These are phyloP conservation scores for Beauveria sp. DNA, from an alignment of 2,329 filamentous ascomycete genomes.

Conservation along the genomic window DNA sequence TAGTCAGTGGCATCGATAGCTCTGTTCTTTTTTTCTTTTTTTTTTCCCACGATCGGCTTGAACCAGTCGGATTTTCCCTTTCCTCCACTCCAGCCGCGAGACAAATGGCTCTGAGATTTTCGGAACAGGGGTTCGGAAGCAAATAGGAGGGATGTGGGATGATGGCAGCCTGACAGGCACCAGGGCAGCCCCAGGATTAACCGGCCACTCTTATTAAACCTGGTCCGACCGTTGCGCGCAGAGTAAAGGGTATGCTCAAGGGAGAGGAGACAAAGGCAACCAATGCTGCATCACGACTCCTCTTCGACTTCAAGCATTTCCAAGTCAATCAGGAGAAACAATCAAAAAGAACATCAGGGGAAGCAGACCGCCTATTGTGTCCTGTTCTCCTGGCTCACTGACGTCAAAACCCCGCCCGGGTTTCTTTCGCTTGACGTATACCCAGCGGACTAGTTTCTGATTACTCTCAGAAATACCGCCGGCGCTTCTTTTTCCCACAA, in stretches of 20 bases:
- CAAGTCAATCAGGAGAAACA: neutral
- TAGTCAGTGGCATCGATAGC: neutral
- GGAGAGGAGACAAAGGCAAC: neutral
- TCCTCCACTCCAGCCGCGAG: neutral
- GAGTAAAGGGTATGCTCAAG: neutral
- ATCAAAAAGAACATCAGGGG: neutral
- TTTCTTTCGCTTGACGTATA: neutral
- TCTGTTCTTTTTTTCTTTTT: neutral
- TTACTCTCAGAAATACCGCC: neutral
- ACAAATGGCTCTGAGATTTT: neutral
- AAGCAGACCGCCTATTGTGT: neutral
- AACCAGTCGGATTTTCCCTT: neutral
- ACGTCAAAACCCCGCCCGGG: neutral
- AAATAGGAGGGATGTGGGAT: neutral
- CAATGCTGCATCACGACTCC: neutral
- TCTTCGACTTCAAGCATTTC: neutral
- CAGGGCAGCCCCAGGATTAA: neutral
- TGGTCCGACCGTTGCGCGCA: neutral
- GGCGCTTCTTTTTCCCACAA: neutral
- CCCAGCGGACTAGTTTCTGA: neutral
- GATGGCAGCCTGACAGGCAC: neutral
- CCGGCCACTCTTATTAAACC: neutral
- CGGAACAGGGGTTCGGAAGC: conserved; percentile 5
- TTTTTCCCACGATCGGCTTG: neutral
- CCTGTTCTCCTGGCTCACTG: neutral